Base-by-base conservation (phyloP, 2,329 filamentous ascomycete genomes). In the Fusarium guadeloupense region DNA sequence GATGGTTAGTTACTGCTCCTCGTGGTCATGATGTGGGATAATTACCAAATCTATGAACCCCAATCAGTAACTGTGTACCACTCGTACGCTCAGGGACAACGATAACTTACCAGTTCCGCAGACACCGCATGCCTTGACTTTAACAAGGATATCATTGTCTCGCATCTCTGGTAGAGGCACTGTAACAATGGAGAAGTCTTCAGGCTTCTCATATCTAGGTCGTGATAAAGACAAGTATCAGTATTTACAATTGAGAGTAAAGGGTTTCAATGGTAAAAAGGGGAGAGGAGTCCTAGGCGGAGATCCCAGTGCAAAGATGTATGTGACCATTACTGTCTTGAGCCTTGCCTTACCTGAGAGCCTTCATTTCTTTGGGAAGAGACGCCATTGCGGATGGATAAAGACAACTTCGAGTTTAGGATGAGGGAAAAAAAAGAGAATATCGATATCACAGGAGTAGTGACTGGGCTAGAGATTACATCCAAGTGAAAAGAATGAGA, bases 41-140 rank as follows among this genome's bases (percentile, higher is more conserved):
- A 61, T 68, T 72, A 77, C 76, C 71, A 77, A 57, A 67, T 77
- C 76, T 77, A 48, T 34, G 23, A 26, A 37, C 38, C 39, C 16
- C 41, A 37, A 62, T 81, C 35, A 65, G 45, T 43, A 39, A 38
- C n/a, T 31, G 20, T 25, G 46, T 19, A 26, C 30, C 19, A 9
- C 17, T n/a, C 47, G 31, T 35, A 21, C 8, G 13, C 43, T 38
- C 10, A 14, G 17, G 38, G 16, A 30, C 39, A 21, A 58, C 21
- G 5, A 75, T 47, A 73, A 76, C 72, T 77, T 69, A 75, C 83
- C 82, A 62, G 82, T 85, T 64, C 83, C 83, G 66, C 85, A 88
- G 59, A 88, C 84, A 78, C 85, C 85, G 66, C 84, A 87, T 50
- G 84, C 87, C 76, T 89, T 88, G 70, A 89, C 86, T 76, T 89